Evolutionary conservation across 2,329 filamentous ascomycete genomes (phyloP).

Genomic region (Acephala macrosclerotiorum): DNA sequence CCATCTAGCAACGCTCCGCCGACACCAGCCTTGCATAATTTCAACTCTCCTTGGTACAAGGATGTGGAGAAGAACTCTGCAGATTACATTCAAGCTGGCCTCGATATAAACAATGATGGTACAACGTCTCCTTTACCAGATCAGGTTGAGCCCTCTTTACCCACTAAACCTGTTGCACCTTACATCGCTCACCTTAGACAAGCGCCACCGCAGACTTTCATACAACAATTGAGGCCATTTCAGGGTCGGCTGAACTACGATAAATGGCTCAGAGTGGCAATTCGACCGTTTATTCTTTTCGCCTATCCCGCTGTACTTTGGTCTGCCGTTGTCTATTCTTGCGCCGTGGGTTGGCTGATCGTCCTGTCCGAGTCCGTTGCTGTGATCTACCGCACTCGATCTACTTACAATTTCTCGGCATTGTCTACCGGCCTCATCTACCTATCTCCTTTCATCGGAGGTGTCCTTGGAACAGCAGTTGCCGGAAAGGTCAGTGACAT

Average conservation of each 20-base stretch:
- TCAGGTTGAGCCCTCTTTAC: neutral
- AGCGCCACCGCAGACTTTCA: slow-evolving; percentile 73
- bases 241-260: slow-evolving; percentile 81
- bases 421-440: slow-evolving; percentile 88
- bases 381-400: slow-evolving; percentile 74
- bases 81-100: slow-evolving; percentile 26
- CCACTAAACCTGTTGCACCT: slow-evolving; percentile 13
- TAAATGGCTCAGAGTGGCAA: slow-evolving; percentile 78
- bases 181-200: slow-evolving; percentile 78
- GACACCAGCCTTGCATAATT: slow-evolving; percentile 46
- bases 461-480: slow-evolving; percentile 88
- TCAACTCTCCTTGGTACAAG: slow-evolving; percentile 48
- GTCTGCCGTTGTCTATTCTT: slow-evolving; percentile 84
- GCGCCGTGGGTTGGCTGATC: slow-evolving; percentile 94
- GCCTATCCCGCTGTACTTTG: slow-evolving; percentile 89
- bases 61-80: slow-evolving; percentile 32
- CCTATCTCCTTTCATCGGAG: slow-evolving; percentile 87
- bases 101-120: slow-evolving; percentile 24
- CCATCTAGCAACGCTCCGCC: slow-evolving; percentile 36
- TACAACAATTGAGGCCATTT: slow-evolving; percentile 77
- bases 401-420: slow-evolving; percentile 80
- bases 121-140: slow-evolving; percentile 7
- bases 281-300: slow-evolving; percentile 85
- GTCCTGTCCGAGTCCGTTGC: slow-evolving; percentile 90
- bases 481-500: slow-evolving; percentile 88